Percentiles rank a stretch among this genome's conserved stretches.
Conservation (phyloP, 2,329 filamentous ascomycete species). For the Trichoderma sp. region DNA sequence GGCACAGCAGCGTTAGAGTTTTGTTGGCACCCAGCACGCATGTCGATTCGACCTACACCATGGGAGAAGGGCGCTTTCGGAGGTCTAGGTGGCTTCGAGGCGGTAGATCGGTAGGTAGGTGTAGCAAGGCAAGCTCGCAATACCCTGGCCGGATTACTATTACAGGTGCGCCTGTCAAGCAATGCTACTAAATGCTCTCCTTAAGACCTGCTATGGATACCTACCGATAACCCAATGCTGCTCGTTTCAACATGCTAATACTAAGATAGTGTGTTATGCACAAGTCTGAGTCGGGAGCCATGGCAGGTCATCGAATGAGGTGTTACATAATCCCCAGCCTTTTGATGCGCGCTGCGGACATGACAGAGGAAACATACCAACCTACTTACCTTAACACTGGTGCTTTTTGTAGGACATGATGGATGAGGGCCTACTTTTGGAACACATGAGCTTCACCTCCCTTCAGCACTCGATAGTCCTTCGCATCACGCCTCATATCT, state of each 20-base stretch:
- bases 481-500: no score
- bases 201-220: no score
- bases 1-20: neutral
- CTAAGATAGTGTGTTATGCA: slow-evolving; percentile 1
- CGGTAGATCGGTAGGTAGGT: neutral
- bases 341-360: no score
- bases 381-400: no score
- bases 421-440: no score
- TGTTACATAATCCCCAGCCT: neutral
- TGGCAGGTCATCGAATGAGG: neutral
- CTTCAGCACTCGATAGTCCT: no score
- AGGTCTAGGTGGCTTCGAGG: neutral
- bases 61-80: neutral
- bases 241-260: neutral
- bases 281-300: neutral
- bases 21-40: neutral
- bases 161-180: neutral
- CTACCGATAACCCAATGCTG: no score
- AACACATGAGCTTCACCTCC: no score
- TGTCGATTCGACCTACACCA: slow-evolving; percentile 7
- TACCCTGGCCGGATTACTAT: neutral
- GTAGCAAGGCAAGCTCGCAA: no score
- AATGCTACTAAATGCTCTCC: neutral
- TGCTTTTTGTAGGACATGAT: no score
- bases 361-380: no score